Conservation (phyloP, 352 stramenopile genomes). For the Thraustochytrium sp. region DNA sequence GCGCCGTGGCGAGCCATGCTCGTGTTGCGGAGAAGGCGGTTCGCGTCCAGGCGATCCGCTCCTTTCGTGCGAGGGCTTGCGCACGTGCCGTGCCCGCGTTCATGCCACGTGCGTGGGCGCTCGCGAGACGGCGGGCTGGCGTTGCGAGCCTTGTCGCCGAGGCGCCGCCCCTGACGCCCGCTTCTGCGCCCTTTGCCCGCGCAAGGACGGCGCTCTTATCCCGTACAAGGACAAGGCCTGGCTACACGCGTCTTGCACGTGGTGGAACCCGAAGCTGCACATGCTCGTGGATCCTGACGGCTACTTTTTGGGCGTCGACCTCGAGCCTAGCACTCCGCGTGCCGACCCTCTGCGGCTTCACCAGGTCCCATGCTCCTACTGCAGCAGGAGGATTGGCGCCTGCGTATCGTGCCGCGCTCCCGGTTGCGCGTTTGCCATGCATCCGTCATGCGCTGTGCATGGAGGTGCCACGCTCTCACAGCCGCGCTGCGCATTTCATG, state of each 20-base stretch:
- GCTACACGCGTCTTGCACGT: background rate
- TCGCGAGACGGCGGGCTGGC: background rate
- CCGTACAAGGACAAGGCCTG: background rate
- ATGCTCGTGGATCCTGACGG: background rate
- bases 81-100: background rate
- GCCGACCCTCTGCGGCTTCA: background rate
- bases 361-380: background rate
- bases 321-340: too few relatives aligned
- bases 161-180: background rate
- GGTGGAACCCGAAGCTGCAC: background rate
- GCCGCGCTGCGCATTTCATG: background rate
- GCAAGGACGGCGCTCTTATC: background rate
- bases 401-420: background rate
- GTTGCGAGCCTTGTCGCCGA: background rate
- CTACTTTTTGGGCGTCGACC: background rate
- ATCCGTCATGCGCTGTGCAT: background rate
- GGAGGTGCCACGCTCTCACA: background rate
- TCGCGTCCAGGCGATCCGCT: background rate
- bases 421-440: background rate
- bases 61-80: background rate
- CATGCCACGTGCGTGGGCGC: background rate
- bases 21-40: background rate
- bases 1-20: background rate
- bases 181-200: slow-evolving; percentile 1
- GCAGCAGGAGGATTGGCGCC: background rate